Evolutionary conservation across 148 eudicot genomes (phyloP).

Genomic region (Chenopodium album): DNA sequence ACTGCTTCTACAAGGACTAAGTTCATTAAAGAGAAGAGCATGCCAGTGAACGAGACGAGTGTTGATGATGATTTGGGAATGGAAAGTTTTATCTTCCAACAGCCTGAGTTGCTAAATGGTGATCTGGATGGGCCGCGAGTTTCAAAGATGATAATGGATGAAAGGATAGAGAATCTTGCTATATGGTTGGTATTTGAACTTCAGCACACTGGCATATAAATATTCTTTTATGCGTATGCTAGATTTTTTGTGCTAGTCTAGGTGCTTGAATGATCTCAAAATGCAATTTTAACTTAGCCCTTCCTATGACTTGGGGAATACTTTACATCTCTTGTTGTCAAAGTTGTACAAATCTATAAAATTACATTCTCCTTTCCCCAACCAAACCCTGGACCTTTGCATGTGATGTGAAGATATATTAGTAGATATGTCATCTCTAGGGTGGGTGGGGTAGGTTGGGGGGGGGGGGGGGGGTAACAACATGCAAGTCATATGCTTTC

Average conservation of each 20-base stretch:
- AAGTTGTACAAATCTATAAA: neutral
- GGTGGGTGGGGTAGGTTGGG: too few relatives aligned
- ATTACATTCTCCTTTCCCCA: neutral
- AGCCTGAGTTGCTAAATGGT: conserved; percentile 40
- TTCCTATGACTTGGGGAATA: neutral
- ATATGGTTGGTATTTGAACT: conserved; percentile 49
- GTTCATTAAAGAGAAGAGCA: conserved; percentile 18
- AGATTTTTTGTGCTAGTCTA: neutral
- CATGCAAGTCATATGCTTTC: neutral
- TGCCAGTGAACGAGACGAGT: conserved; percentile 23
- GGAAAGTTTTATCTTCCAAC: conserved; percentile 54
- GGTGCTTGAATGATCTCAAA: neutral
- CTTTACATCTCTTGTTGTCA: neutral
- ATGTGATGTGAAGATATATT: neutral
- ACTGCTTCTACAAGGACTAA: conserved; percentile 21
- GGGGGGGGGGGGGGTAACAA: neutral
- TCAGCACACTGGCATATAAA: conserved; percentile 7
- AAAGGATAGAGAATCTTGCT: conserved; percentile 86
- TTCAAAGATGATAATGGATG: conserved; percentile 78
- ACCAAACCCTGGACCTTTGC: neutral
- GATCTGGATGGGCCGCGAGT: conserved; percentile 49
- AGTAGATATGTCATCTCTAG: neutral
- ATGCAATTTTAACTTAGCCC: neutral
- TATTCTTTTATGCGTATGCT: neutral
- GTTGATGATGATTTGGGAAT: conserved; percentile 29